These are phyloP conservation scores for Sechiopsis laciniata DNA, from an alignment of 306 rosid genomes.

Conservation along the genomic window DNA sequence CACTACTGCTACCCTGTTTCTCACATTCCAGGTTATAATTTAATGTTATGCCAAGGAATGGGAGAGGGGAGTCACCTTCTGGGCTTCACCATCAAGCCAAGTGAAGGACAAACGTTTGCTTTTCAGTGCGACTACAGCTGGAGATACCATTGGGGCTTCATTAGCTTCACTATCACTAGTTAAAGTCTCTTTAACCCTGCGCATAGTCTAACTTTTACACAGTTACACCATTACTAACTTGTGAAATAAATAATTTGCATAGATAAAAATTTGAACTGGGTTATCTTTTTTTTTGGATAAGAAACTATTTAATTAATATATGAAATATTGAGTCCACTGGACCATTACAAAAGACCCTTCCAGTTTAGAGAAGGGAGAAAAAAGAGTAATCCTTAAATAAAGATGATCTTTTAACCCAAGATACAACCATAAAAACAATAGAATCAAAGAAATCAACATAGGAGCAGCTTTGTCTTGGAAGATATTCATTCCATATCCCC, in stretches of 20 bases:
- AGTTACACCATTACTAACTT: slow-evolving; percentile 33
- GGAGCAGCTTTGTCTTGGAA: too few species aligned
- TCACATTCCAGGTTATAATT: not conserved
- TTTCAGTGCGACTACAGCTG: slow-evolving; percentile 51
- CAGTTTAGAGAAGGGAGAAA: too few species aligned
- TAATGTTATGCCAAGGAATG: slow-evolving; percentile 19
- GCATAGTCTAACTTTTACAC: slow-evolving; percentile 54
- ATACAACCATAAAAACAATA: too few species aligned
- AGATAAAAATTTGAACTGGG: not conserved
- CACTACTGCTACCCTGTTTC: not conserved
- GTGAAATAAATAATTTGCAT: slow-evolving; percentile 15
- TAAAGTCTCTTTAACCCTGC: slow-evolving; percentile 68
- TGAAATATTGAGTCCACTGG: too few species aligned
- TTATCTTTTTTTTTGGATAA: not conserved
- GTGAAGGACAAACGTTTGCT: slow-evolving; percentile 67
- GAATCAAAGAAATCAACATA: too few species aligned
- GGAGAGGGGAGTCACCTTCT: slow-evolving; percentile 43
- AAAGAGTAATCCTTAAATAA: too few species aligned
- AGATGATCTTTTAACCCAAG: too few species aligned
- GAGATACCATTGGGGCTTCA: slow-evolving; percentile 42
- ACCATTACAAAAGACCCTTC: too few species aligned
- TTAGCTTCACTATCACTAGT: slow-evolving; percentile 38
- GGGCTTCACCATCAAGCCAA: slow-evolving; percentile 94
- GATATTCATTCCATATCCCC: too few species aligned
- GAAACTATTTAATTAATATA: too few species aligned